Evolutionary conservation across 768 basidiomycete species (phyloP), one percentile per base, ranked within the genome.

Genomic region (Guyanaporus albipodus): DNA sequence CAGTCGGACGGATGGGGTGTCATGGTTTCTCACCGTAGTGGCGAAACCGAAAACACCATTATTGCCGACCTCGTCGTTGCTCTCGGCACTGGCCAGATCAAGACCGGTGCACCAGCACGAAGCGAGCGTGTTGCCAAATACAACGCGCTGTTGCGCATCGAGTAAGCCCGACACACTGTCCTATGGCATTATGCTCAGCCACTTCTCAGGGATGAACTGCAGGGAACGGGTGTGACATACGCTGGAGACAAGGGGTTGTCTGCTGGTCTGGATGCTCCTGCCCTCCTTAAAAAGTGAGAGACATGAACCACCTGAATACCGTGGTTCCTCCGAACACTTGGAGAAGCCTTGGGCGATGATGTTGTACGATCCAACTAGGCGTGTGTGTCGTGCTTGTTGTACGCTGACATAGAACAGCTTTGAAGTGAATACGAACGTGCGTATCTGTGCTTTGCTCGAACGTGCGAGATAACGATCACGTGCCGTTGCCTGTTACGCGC

Each of bases 21-120:
- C 73, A 99, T 99, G 96, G 85, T 95, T 70, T 97, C 94, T 43
- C 96, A 98, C 80, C 93, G 96, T 57, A 91, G 88, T 57, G 95
- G 95, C 63, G 95, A 97, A 79, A 98, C 95, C 28, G 94, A 96
- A 73, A 93, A 91, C 75, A 94, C 91, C 44, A 77, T 92, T 70
- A 97, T 98, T 61, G 91, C 94, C 53, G 93, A 97, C 70, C 84
- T 97, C 56, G 83, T 85, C 53, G 93, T 98, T 58, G 96, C 89
- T 38, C 90, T 97, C 56, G 85, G 87, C 55, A 79, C 78, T 49
- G 93, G 93, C 54, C 87, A 95, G 72, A 96, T 97, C 79, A 98
- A 99, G 85, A 96, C 95, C 38, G 95, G 95, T 73, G 94, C 94
- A 34, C 95, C 94, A 28, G 92, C 91, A 52, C 81, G 94, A 54